Conservation (phyloP, 768 basidiomycete genomes). For the Terana coerulea region DNA sequence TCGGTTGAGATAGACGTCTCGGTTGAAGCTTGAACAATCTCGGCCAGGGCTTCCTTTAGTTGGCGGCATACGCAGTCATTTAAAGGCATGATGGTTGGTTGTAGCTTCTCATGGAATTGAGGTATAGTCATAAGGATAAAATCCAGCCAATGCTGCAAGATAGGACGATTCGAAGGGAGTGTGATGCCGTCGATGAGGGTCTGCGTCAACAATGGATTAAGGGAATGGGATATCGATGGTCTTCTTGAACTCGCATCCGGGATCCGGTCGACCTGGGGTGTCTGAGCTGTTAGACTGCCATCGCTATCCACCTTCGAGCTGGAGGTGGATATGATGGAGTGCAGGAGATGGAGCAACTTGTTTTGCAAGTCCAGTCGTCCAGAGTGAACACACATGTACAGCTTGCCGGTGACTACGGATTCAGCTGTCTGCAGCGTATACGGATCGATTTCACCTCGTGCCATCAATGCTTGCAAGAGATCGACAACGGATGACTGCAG, state of each 20-base stretch:
- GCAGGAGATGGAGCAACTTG: constrained; percentile 88
- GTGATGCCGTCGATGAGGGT: constrained; percentile 81
- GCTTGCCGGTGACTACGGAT: constrained; percentile 65
- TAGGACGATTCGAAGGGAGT: constrained; percentile 61
- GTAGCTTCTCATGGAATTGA: constrained; percentile 73
- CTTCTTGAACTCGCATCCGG: constrained; percentile 20
- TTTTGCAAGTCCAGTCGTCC: constrained; percentile 82
- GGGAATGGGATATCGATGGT: constrained; percentile 36
- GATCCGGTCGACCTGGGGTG: constrained; percentile 22
- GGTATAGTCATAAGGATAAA: constrained; percentile 90
- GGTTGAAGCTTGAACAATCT: constrained; percentile 44
- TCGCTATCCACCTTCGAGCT: not conserved
- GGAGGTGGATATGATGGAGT: constrained; percentile 69
- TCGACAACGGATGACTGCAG: constrained; percentile 79
- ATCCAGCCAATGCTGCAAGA: constrained; percentile 95
- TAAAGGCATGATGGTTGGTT: constrained; percentile 65
- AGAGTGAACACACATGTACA: constrained; percentile 70
- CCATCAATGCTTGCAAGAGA: constrained; percentile 75
- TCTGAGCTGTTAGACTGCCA: not conserved
- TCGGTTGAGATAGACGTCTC: constrained; percentile 37
- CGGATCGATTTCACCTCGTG: constrained; percentile 75
- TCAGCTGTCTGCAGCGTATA: constrained; percentile 62
- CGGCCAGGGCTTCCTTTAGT: constrained; percentile 50
- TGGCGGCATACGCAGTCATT: constrained; percentile 79
- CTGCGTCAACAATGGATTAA: constrained; percentile 73